Base-by-base conservation (phyloP, 2,329 filamentous ascomycete species). In the Hysterium pulicare region DNA sequence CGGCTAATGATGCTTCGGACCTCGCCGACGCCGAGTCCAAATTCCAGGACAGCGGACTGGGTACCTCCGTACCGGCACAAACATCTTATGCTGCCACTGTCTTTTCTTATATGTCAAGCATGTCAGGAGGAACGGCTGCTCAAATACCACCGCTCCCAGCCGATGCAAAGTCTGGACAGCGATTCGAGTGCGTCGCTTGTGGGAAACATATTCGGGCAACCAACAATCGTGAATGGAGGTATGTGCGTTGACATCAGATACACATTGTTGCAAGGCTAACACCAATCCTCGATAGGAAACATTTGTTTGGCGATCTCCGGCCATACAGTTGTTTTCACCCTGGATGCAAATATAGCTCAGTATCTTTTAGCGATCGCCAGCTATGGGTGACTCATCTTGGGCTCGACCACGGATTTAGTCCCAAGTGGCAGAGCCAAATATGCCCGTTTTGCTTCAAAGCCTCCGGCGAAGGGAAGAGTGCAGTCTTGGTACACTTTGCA, bases 1-100 rank as follows among this genome's bases (percentile, higher is more conserved):
- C 7, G 24, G 13, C 24, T 7, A 8, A 7, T 8, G 13, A 7
- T 28, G 30, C 23, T 9, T n/a, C 21, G 9, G 49, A 47, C 36
- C 53, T 44, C 4, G 35, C 21, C 7, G 8, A 44, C 3, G 38
- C 45, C 2, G 20, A 31, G 4, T 57, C 54, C 2, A 46, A 54
- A 5, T 59, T 57, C 20, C 41, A 52, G 28, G 54, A 58, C 31
- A 56, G 54, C 17, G 55, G 55, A 0, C 19, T 58, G 5, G 53
- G 55, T 7, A 52, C 48, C 2, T 56, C 54, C 11, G 32, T 57
- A 3, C 42, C 48, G n/a, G 31, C 36, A 2, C 32, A 24, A 20
- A 22, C 37, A 10, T 39, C 34, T 1, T 59, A 57, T 33, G 54
- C 54, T 6, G 51, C 50, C 16, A 50, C 51, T 11, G 33, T 48